A percentile compares a stretch with the other conserved stretches of the same genome.
These are phyloP conservation scores for Aspergillus caelatus DNA, from an alignment of 2,329 filamentous ascomycete genomes.

Conservation along the genomic window DNA sequence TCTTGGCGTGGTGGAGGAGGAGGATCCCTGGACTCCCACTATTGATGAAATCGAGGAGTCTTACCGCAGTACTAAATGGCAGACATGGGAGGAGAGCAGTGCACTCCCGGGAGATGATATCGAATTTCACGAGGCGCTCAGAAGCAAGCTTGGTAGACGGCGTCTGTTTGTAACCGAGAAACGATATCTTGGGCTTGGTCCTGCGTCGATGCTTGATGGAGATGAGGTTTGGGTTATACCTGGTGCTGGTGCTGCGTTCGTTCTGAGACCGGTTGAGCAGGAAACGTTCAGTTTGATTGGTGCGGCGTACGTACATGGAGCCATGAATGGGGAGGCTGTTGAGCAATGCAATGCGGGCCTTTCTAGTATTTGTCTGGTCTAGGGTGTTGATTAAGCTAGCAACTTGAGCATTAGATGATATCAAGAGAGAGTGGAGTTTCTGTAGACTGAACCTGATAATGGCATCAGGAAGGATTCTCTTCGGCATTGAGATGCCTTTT, in stretches of 20 bases:
- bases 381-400: background rate
- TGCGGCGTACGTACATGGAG: constrained; percentile 6
- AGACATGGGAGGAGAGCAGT: constrained; percentile 7
- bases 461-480: too few species aligned
- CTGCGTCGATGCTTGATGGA: constrained; percentile 4
- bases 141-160: constrained; percentile 5
- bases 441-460: too few species aligned
- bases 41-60: constrained; percentile 2
- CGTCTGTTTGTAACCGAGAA: constrained; percentile 7
- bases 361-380: background rate
- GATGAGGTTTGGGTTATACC: constrained; percentile 9
- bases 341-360: background rate
- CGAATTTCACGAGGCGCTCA: background rate
- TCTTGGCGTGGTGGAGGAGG: constrained; percentile 4
- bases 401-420: background rate
- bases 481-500: too few species aligned
- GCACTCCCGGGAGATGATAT: background rate
- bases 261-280: background rate
- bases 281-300: background rate
- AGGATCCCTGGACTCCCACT: constrained; percentile 2
- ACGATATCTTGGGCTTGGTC: constrained; percentile 5
- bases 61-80: background rate
- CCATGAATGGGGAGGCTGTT: constrained; percentile 5
- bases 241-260: constrained; percentile 1
- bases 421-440: background rate